Evolutionary conservation across 441 rosid species (phyloP).

Genomic region (Metrosideros polymorpha): DNA sequence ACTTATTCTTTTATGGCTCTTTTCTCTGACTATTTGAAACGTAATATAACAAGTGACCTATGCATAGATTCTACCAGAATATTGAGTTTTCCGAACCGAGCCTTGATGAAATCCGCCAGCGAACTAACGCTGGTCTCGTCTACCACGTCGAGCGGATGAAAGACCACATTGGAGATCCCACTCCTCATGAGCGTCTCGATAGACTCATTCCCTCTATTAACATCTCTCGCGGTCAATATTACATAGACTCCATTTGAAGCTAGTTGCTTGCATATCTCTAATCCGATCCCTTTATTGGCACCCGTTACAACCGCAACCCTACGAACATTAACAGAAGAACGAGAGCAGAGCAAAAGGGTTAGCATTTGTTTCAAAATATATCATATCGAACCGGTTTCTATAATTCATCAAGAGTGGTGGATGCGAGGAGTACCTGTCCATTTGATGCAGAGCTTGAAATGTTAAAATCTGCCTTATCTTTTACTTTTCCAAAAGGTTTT

Average conservation of each 20-base stretch:
- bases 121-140: background rate
- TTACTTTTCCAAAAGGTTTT: background rate
- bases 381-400: background rate
- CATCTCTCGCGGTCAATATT: constrained; percentile 7
- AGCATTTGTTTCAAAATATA: background rate
- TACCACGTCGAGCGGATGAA: constrained; percentile 2
- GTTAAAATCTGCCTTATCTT: background rate
- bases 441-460: background rate
- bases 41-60: too few species aligned
- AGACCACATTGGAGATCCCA: constrained; percentile 1
- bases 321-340: background rate
- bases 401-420: background rate
- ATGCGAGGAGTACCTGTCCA: background rate
- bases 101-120: background rate
- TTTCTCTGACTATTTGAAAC: background rate
- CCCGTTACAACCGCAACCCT: constrained; percentile 2
- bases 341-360: background rate
- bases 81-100: background rate
- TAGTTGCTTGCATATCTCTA: constrained; percentile 2
- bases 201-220: constrained; percentile 1
- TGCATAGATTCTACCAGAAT: background rate
- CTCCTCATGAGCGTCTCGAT: background rate
- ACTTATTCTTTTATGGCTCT: background rate
- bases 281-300: constrained; percentile 2
- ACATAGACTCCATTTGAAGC: background rate